Evolutionary conservation across 2,329 filamentous ascomycete species (phyloP).

Genomic region (Aspergillus candidus): DNA sequence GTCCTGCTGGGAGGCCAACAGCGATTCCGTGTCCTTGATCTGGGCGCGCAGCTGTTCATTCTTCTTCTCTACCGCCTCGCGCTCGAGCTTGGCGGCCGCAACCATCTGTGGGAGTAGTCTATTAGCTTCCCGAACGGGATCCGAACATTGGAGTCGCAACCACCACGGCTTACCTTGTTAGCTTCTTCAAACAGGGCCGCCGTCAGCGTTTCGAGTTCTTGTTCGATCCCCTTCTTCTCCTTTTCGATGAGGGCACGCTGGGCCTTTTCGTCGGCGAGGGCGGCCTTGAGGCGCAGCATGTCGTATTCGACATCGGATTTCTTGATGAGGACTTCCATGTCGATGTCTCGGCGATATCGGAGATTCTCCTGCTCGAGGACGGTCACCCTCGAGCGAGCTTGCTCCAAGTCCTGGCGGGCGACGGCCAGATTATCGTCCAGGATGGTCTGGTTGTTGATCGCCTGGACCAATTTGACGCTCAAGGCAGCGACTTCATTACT

Average conservation of each 20-base stretch:
- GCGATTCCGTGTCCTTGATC: conserved; percentile 74
- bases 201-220: conserved; percentile 84
- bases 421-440: conserved; percentile 82
- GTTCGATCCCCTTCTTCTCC: conserved; percentile 84
- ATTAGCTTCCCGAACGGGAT: no score
- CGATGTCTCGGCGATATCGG: conserved; percentile 63
- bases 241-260: conserved; percentile 62
- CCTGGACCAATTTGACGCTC: conserved; percentile 92
- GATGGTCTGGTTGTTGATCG: conserved; percentile 91
- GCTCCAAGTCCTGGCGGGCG: conserved; percentile 75
- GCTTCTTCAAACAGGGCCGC: conserved; percentile 95
- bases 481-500: conserved; percentile 77
- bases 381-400: conserved; percentile 60
- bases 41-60: conserved; percentile 84
- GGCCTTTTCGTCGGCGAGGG: conserved; percentile 59
- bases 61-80: conserved; percentile 72
- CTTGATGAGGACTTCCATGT: conserved; percentile 68
- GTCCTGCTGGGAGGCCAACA: conserved; percentile 86
- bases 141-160: no score
- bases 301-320: conserved; percentile 70
- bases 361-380: conserved; percentile 64
- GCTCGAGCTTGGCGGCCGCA: conserved; percentile 76
- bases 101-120: conserved; percentile 61
- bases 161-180: conserved; percentile 57
- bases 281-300: conserved; percentile 54